Evolutionary conservation across 106 monocot genomes (phyloP).

Genomic region (Chionographis japonica): DNA sequence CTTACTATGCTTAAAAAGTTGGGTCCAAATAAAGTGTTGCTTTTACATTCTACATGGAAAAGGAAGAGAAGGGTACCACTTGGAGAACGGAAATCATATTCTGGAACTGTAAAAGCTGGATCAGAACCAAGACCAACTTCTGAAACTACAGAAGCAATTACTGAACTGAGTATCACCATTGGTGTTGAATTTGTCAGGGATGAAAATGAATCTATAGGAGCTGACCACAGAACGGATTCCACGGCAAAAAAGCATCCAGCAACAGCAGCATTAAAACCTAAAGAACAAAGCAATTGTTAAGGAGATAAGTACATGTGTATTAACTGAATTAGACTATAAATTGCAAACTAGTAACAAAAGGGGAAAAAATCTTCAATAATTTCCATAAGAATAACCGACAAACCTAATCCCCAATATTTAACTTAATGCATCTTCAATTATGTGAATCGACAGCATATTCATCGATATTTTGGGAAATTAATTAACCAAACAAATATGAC

Average conservation of each 20-base stretch:
- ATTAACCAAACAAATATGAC: too few species aligned
- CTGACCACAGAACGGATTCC: slow-evolving; percentile 90
- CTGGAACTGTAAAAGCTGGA: slow-evolving; percentile 85
- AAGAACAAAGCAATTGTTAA: slow-evolving; percentile 1
- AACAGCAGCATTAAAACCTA: slow-evolving; percentile 94
- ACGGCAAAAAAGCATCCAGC: slow-evolving; percentile 93
- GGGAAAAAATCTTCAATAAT: too few species aligned
- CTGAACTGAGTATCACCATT: slow-evolving; percentile 91
- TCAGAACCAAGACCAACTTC: slow-evolving; percentile 91
- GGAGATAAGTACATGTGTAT: not conserved
- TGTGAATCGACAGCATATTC: too few species aligned
- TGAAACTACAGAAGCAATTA: slow-evolving; percentile 87
- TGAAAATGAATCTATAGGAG: slow-evolving; percentile 48
- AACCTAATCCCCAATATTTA: too few species aligned
- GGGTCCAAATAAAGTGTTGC: too few species aligned
- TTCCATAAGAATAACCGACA: too few species aligned
- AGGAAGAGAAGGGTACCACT: slow-evolving; percentile 44
- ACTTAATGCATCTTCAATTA: too few species aligned
- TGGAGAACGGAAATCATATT: slow-evolving; percentile 92
- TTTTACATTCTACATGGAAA: not conserved
- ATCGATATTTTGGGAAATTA: too few species aligned
- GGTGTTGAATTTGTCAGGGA: slow-evolving; percentile 81
- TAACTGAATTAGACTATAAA: not conserved
- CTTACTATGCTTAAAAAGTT: too few species aligned
- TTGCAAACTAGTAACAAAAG: not conserved